phyloP scores from a whole-genome alignment of 2,329 filamentous ascomycete species.

The Colletotrichum incanum region DNA sequence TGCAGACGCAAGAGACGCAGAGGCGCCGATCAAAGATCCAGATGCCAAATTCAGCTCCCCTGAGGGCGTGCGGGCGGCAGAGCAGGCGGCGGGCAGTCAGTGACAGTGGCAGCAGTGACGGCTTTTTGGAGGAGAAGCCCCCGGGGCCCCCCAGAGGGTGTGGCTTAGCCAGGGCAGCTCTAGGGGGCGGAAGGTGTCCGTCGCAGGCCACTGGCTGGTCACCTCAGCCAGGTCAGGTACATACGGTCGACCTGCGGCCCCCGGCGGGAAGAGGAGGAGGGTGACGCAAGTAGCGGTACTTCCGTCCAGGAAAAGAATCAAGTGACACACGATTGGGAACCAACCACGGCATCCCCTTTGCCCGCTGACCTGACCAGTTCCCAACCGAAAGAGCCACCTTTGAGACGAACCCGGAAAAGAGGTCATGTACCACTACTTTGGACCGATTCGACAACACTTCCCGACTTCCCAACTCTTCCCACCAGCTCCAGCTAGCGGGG shows the following conservation, averaged over 20 bases:
- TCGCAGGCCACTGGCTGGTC: background rate
- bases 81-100: constrained; percentile 6
- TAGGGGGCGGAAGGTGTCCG: background rate
- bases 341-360: constrained; percentile 8
- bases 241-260: background rate
- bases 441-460: background rate
- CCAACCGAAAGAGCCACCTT: background rate
- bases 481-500: background rate
- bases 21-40: background rate
- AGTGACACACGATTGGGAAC: constrained; percentile 1
- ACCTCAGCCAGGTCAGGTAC: background rate
- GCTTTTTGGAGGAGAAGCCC: background rate
- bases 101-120: constrained; percentile 9
- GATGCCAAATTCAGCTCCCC: constrained; percentile 12
- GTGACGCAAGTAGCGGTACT: background rate
- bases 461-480: background rate
- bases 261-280: background rate
- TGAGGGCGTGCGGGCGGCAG: background rate
- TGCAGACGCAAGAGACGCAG: constrained; percentile 6
- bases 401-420: background rate
- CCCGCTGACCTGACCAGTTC: background rate
- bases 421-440: background rate
- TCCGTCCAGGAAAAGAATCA: background rate
- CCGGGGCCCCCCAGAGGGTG: background rate
- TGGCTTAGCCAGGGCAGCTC: constrained; percentile 2